A percentile compares a stretch with the other conserved stretches of the same genome.
Evolutionary conservation across 1,284 basidiomycete species (phyloP).

Genomic region (Ceratobasidium theobromae): DNA sequence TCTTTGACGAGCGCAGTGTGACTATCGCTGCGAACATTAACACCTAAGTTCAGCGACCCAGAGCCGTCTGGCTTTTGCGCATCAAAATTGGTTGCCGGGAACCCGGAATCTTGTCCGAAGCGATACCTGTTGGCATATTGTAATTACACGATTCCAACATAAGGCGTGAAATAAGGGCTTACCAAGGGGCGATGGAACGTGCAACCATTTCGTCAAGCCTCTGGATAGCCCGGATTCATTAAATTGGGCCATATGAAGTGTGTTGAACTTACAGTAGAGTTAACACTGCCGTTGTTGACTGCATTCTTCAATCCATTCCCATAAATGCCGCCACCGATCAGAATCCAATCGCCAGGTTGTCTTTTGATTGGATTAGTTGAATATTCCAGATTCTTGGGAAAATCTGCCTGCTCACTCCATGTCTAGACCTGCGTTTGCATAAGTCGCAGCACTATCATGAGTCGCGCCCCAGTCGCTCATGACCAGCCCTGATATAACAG

Average conservation of each 20-base stretch:
- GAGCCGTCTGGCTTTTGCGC: constrained; percentile 31
- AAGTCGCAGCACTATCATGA: constrained; percentile 31
- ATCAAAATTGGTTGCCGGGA: constrained; percentile 32
- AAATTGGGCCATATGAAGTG: neutral
- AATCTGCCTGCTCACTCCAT: constrained; percentile 35
- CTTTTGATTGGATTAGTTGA: no score
- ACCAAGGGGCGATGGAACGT: constrained; percentile 33
- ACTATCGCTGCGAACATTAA: constrained; percentile 32
- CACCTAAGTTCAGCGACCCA: constrained; percentile 31
- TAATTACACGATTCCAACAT: neutral
- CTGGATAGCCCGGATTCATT: neutral
- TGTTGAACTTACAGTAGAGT: neutral
- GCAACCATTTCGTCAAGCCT: constrained; percentile 33
- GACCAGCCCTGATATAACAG: constrained; percentile 1
- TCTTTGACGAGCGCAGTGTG: constrained; percentile 34
- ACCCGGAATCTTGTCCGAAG: constrained; percentile 31
- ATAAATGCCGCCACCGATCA: constrained; percentile 36
- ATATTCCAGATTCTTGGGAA: no score
- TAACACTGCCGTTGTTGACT: constrained; percentile 31
- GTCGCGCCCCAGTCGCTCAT: constrained; percentile 35
- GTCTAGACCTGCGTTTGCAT: constrained; percentile 35
- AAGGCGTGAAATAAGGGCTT: neutral
- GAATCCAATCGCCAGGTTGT: constrained; percentile 36
- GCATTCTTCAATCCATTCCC: constrained; percentile 27
- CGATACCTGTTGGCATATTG: neutral